These are phyloP conservation scores for Ogataea neopini DNA, from an alignment of 805 yeast genomes.

Conservation along the genomic window DNA sequence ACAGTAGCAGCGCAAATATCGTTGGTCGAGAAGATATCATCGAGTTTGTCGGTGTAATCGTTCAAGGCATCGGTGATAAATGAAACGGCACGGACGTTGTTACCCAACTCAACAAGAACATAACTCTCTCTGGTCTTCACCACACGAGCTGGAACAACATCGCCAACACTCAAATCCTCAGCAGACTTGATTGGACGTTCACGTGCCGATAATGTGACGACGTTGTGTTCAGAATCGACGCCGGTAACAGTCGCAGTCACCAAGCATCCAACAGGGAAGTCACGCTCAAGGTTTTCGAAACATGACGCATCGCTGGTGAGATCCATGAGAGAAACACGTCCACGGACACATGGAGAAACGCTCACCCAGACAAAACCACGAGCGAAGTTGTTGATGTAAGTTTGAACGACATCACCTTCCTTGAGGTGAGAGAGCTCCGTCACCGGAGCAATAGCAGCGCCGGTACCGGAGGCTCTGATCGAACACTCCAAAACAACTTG, in stretches of 20 bases:
- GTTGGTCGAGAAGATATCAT: slow-evolving; percentile 49
- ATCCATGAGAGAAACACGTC: slow-evolving; percentile 65
- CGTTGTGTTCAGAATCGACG: slow-evolving; percentile 53
- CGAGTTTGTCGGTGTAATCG: slow-evolving; percentile 57
- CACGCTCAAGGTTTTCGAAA: slow-evolving; percentile 50
- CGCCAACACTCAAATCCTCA: slow-evolving; percentile 55
- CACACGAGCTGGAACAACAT: slow-evolving; percentile 61
- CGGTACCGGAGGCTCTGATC: slow-evolving; percentile 38
- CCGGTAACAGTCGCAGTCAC: slow-evolving; percentile 55
- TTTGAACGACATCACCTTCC: slow-evolving; percentile 53
- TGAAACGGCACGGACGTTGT: slow-evolving; percentile 59
- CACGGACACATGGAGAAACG: slow-evolving; percentile 66
- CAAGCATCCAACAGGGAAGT: slow-evolving; percentile 73
- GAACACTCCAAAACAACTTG: slow-evolving; percentile 66
- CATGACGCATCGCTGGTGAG: slow-evolving; percentile 54
- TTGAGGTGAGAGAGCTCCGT: slow-evolving; percentile 32
- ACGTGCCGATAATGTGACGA: slow-evolving; percentile 53
- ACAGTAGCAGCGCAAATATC: slow-evolving; percentile 61
- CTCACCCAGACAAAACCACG: slow-evolving; percentile 67
- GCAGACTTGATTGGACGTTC: slow-evolving; percentile 40
- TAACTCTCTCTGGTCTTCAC: slow-evolving; percentile 57
- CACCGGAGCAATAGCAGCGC: not conserved
- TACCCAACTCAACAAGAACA: slow-evolving; percentile 71
- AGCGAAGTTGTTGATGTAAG: slow-evolving; percentile 64
- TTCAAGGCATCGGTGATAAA: slow-evolving; percentile 76